Evolutionary conservation across 2,329 filamentous ascomycete genomes (phyloP), one percentile per base, ranked within the genome.

Genomic region (Colletotrichum limetticola): DNA sequence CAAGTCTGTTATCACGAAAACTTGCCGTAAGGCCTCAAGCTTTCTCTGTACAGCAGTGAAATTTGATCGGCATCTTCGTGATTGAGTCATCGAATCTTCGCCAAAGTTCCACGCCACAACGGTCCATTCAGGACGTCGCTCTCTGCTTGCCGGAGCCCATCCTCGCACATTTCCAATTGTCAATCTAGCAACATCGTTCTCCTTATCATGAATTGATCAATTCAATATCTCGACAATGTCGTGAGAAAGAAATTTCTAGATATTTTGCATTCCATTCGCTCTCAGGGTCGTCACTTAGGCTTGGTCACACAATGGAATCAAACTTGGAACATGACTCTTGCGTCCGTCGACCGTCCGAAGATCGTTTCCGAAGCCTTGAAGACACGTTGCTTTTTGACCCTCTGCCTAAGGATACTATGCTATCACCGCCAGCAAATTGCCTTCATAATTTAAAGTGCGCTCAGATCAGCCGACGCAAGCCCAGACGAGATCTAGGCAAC

Each of bases 1-100:
- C 65, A 68, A 64, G 32, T 14, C 30, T 30, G 4, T 8, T n/a
- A 71, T 57, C 26, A 53, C 35, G 53, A 37, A 5, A 22, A 32
- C 16, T 52, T 14, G 32, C 59, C 30, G 28, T 16, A 26, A 22
- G 9, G 12, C 42, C 12, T 22, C 9, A 22, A 46, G 8, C 16
- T 42, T 22, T 30, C 52, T 53, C n/a, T 14, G 37, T 26, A 66
- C 56, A 55, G 65, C 24, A 62, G 35, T 5, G 28, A n/a, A 32
- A 57, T 53, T 42, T 35, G 46, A 22, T 55, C 46, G 26, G 55
- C 22, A 24, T 56, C 55, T 32, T 32, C 19, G 19, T 37, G 57
- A 49, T 30, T 60, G 60, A 60, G 59, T 70, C 66, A 70, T 65
- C 53, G 55, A 60, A 35, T 4, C 28, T 65, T 69, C 70, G 59